Evolutionary conservation across 805 yeast genomes (phyloP).

Genomic region (Starmerella lactis-condensi): DNA sequence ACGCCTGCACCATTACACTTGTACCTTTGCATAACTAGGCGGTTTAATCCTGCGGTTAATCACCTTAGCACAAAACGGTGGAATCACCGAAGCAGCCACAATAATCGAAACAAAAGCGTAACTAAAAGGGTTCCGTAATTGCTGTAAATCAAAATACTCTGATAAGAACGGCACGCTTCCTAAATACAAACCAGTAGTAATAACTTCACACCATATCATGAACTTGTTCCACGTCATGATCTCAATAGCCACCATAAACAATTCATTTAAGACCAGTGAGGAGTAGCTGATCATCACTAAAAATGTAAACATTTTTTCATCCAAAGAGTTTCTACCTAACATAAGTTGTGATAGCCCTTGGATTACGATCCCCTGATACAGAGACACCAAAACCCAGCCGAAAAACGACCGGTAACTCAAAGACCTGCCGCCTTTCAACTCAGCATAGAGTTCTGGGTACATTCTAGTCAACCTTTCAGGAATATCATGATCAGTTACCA

Average conservation of each 20-base stretch:
- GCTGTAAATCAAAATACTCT: slow-evolving; percentile 68
- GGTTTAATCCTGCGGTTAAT: slow-evolving; percentile 65
- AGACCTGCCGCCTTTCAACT: slow-evolving; percentile 71
- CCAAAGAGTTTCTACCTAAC: slow-evolving; percentile 32
- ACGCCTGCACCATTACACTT: too few relatives aligned
- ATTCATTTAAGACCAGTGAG: slow-evolving; percentile 62
- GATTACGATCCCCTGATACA: slow-evolving; percentile 78
- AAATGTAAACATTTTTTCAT: slow-evolving; percentile 33
- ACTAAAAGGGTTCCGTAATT: slow-evolving; percentile 39
- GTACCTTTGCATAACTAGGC: slow-evolving; percentile 93
- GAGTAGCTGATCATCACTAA: slow-evolving; percentile 83
- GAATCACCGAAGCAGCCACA: slow-evolving; percentile 53
- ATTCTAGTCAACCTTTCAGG: slow-evolving; percentile 72
- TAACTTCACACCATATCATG: slow-evolving; percentile 55
- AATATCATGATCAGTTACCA: slow-evolving; percentile 80
- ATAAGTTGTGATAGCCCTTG: slow-evolving; percentile 68
- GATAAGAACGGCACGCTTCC: slow-evolving; percentile 64
- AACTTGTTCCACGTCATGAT: slow-evolving; percentile 76
- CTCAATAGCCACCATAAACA: slow-evolving; percentile 83
- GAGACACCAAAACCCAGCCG: slow-evolving; percentile 73
- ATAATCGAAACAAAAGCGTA: slow-evolving; percentile 52
- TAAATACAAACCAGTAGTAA: slow-evolving; percentile 48
- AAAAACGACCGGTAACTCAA: slow-evolving; percentile 74
- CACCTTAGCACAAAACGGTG: slow-evolving; percentile 74
- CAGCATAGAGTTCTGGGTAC: slow-evolving; percentile 90